Evolutionary conservation across 2,329 filamentous ascomycete species (phyloP).

Genomic region (Pestalotiopsis fici): DNA sequence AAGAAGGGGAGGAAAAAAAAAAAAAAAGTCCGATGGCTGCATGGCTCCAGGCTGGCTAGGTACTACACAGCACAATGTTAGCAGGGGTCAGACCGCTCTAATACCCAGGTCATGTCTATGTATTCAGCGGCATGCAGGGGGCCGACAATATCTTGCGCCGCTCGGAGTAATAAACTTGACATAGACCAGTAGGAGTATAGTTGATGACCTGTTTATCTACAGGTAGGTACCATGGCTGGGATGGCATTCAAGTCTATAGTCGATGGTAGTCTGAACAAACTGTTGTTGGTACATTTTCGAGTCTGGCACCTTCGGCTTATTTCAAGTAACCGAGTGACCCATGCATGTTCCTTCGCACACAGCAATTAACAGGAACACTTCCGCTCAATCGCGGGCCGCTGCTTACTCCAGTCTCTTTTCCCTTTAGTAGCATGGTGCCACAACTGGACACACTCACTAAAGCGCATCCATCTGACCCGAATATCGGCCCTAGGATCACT

Average conservation of each 20-base stretch:
- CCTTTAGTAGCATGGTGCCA: not conserved
- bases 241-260: not conserved
- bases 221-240: not conserved
- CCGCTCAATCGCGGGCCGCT: not conserved
- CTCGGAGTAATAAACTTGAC: not conserved
- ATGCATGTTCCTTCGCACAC: not conserved
- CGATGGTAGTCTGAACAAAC: not conserved
- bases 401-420: not conserved
- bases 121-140: not conserved
- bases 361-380: not conserved
- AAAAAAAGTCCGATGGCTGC: not conserved
- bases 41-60: not conserved
- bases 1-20: not conserved
- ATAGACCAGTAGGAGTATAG: not conserved
- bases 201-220: not conserved
- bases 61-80: not conserved
- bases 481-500: not conserved
- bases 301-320: not conserved
- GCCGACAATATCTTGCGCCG: not conserved
- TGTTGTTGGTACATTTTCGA: not conserved
- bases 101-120: not conserved
- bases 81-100: not conserved
- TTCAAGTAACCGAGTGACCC: not conserved
- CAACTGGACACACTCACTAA: not conserved
- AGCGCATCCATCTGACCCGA: not conserved